phyloP scores from a whole-genome alignment of 1,139 yeast genomes.

The Saccharomyces hybrid region DNA sequence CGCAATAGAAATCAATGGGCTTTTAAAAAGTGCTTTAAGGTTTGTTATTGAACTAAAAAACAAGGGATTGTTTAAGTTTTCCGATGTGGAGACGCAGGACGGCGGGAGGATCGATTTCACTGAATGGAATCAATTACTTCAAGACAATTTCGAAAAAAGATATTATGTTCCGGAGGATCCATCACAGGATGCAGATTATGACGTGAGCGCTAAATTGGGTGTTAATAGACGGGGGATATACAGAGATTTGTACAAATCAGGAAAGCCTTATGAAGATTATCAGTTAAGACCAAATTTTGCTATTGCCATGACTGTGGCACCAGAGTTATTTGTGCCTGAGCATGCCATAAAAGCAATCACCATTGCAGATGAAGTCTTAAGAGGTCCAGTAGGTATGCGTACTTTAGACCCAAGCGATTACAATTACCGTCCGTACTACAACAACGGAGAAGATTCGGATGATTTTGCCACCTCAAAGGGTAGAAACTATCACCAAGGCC shows the following conservation, averaged over 20 bases:
- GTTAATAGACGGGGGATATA: constrained; percentile 90
- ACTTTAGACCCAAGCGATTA: constrained; percentile 89
- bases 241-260: constrained; percentile 74
- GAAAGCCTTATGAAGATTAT: constrained; percentile 88
- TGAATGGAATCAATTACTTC: constrained; percentile 68
- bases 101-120: constrained; percentile 47
- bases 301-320: constrained; percentile 89
- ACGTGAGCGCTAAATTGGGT: constrained; percentile 48
- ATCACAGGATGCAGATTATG: constrained; percentile 47
- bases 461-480: constrained; percentile 95
- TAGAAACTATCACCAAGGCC: constrained; percentile 96
- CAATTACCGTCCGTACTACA: constrained; percentile 85
- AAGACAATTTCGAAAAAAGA: constrained; percentile 66
- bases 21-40: constrained; percentile 74
- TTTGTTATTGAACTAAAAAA: constrained; percentile 59
- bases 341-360: constrained; percentile 58
- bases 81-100: constrained; percentile 48
- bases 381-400: constrained; percentile 89
- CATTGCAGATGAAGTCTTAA: constrained; percentile 60
- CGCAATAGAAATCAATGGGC: constrained; percentile 85
- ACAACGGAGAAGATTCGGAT: constrained; percentile 67
- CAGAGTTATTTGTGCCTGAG: constrained; percentile 67
- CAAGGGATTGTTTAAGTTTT: constrained; percentile 49
- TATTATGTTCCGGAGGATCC: constrained; percentile 68
- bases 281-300: constrained; percentile 90